A percentile compares a stretch with the other conserved stretches of the same genome.
phyloP scores from a whole-genome alignment of 306 rosid genomes.

The Neltuma alba region DNA sequence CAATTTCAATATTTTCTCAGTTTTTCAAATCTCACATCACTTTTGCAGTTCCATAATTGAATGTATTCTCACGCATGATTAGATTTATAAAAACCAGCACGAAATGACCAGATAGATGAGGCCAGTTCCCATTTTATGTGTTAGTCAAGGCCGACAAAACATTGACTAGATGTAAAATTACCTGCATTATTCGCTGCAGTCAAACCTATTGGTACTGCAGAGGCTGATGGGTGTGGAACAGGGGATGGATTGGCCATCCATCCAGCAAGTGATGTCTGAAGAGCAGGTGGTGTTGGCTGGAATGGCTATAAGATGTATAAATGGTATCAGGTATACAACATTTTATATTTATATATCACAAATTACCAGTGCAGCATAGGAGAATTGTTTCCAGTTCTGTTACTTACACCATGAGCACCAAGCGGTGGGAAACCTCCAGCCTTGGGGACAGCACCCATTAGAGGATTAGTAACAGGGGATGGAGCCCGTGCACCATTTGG shows the following conservation, averaged over 20 bases:
- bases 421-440: conserved; percentile 90
- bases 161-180: conserved; percentile 33
- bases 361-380: conserved; percentile 6
- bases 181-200: conserved; percentile 76
- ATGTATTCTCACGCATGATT: conserved; percentile 21
- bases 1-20: conserved; percentile 19
- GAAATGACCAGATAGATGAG: conserved; percentile 14
- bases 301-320: conserved; percentile 70
- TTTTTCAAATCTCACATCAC: conserved; percentile 11
- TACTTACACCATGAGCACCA: conserved; percentile 94
- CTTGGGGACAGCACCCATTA: conserved; percentile 94
- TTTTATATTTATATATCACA: conserved; percentile 17
- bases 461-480: conserved; percentile 96
- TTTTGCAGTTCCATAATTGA: conserved; percentile 19
- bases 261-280: conserved; percentile 94
- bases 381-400: conserved; percentile 14
- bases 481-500: conserved; percentile 99
- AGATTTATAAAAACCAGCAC: conserved; percentile 1
- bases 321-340: conserved; percentile 36
- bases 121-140: conserved; percentile 15
- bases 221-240: conserved; percentile 90
- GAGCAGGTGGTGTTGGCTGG: conserved; percentile 86
- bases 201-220: conserved; percentile 93
- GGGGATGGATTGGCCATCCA: conserved; percentile 97
- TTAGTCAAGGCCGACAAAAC: not conserved